A percentile compares a stretch with the other conserved stretches of the same genome.
Evolutionary conservation across 2,329 filamentous ascomycete species (phyloP).

Genomic region (Cladosporium sp.): DNA sequence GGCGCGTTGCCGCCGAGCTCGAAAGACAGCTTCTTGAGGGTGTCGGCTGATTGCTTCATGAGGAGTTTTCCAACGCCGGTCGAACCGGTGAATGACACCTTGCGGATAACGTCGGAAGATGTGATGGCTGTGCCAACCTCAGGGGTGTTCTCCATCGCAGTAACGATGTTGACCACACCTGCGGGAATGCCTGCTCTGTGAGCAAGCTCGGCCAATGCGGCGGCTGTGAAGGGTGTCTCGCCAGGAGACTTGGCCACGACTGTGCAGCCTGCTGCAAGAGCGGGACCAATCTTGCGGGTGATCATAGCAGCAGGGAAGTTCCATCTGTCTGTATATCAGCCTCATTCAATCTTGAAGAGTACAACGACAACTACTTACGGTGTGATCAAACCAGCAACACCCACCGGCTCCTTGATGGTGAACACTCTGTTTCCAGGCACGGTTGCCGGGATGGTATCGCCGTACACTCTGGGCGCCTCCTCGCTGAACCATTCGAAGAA

Average conservation of each 20-base stretch:
- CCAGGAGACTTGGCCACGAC: slow-evolving; percentile 87
- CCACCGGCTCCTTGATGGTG: slow-evolving; percentile 78
- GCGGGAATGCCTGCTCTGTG: slow-evolving; percentile 83
- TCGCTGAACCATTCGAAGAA: slow-evolving; percentile 82
- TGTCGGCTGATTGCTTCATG: slow-evolving; percentile 83
- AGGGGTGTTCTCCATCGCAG: slow-evolving; percentile 71
- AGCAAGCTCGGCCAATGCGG: slow-evolving; percentile 82
- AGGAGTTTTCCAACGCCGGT: slow-evolving; percentile 67
- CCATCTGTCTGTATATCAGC: slow-evolving; percentile 46
- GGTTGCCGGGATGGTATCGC: slow-evolving; percentile 68
- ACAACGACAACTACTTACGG: slow-evolving; percentile 48
- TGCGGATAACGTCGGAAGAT: slow-evolving; percentile 71
- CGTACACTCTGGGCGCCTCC: slow-evolving; percentile 70
- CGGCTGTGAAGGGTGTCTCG: slow-evolving; percentile 87
- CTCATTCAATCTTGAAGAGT: background rate
- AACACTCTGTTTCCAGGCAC: slow-evolving; percentile 69
- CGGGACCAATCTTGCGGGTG: slow-evolving; percentile 50
- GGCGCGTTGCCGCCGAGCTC: slow-evolving; percentile 94
- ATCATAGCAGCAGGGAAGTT: slow-evolving; percentile 62
- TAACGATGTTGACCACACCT: slow-evolving; percentile 88
- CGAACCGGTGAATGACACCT: slow-evolving; percentile 88
- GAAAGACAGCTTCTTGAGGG: slow-evolving; percentile 81
- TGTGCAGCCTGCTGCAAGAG: slow-evolving; percentile 87
- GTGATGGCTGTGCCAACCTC: slow-evolving; percentile 75
- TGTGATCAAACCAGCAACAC: slow-evolving; percentile 77